A percentile compares a stretch with the other conserved stretches of the same genome.
phyloP scores from a whole-genome alignment of 805 yeast genomes.

The Zygosaccharomyces lentus region DNA sequence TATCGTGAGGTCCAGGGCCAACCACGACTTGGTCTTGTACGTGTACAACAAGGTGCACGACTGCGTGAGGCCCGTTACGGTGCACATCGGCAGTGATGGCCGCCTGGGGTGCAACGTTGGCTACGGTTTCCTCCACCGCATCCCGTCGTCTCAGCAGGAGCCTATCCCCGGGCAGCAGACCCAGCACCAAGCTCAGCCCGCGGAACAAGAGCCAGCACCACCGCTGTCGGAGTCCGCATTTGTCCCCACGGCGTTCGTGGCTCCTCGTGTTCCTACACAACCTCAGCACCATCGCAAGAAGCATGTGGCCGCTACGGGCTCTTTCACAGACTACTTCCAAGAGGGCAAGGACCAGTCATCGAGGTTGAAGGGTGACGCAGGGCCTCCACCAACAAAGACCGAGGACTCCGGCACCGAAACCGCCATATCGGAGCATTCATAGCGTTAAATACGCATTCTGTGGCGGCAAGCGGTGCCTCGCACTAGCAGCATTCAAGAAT shows the following conservation, averaged over 20 bases:
- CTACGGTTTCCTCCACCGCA: constrained; percentile 79
- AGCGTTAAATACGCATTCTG: neutral
- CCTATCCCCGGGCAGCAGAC: neutral
- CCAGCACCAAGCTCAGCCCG: neutral
- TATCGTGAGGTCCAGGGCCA: constrained; percentile 52
- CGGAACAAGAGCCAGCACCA: neutral
- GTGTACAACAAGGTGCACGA: constrained; percentile 89
- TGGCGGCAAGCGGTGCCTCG: too few species aligned
- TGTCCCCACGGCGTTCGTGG: constrained; percentile 16
- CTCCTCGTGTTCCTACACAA: constrained; percentile 8
- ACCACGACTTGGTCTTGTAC: constrained; percentile 48
- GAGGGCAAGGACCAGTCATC: constrained; percentile 32
- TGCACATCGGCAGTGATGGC: constrained; percentile 79
- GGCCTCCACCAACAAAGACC: constrained; percentile 15
- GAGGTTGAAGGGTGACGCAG: constrained; percentile 4
- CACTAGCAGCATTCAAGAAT: too few species aligned
- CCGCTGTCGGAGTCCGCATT: constrained; percentile 17
- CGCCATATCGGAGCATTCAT: neutral
- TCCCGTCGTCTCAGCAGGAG: constrained; percentile 49
- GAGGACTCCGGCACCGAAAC: neutral
- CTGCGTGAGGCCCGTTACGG: constrained; percentile 78
- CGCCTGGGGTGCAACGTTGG: constrained; percentile 93
- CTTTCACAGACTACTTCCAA: constrained; percentile 30
- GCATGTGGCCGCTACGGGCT: constrained; percentile 10
- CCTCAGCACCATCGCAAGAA: constrained; percentile 18